Evolutionary conservation across 768 basidiomycete genomes (phyloP).

Genomic region (Gloeostereum incarnatum): DNA sequence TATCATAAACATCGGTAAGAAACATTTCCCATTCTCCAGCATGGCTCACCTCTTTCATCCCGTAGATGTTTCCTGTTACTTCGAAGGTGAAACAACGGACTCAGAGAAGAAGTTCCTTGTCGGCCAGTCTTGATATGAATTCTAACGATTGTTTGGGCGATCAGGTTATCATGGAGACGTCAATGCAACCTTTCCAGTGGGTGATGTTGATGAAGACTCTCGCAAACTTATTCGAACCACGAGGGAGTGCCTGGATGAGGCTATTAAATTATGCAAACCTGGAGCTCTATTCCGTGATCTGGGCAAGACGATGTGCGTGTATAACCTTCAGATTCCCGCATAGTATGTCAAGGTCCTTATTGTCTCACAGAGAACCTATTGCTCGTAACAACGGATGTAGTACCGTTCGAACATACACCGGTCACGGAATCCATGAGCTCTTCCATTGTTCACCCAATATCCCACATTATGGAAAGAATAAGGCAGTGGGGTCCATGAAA

Average conservation of each 20-base stretch:
- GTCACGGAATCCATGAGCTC: slow-evolving; percentile 81
- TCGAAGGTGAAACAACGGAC: slow-evolving; percentile 66
- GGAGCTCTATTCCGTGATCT: slow-evolving; percentile 85
- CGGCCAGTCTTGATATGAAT: slow-evolving; percentile 4
- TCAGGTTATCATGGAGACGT: slow-evolving; percentile 87
- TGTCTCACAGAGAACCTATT: slow-evolving; percentile 60
- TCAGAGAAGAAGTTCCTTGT: no score
- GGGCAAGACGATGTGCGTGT: slow-evolving; percentile 76
- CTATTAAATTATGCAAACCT: slow-evolving; percentile 91
- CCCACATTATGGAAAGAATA: slow-evolving; percentile 93
- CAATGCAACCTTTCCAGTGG: slow-evolving; percentile 90
- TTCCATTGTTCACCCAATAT: slow-evolving; percentile 86
- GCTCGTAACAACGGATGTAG: slow-evolving; percentile 78
- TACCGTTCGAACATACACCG: slow-evolving; percentile 88
- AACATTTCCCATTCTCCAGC: slow-evolving; percentile 2
- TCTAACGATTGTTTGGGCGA: background rate
- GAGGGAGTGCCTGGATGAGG: slow-evolving; percentile 76
- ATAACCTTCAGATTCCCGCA: slow-evolving; percentile 1
- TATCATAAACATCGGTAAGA: slow-evolving; percentile 86
- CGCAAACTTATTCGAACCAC: slow-evolving; percentile 75
- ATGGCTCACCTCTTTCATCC: slow-evolving; percentile 4
- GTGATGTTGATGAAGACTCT: slow-evolving; percentile 76
- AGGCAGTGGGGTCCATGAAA: slow-evolving; percentile 89
- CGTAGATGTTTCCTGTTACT: slow-evolving; percentile 72
- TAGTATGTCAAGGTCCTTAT: slow-evolving; percentile 4